phyloP scores from a whole-genome alignment of 495 filamentous ascomycete genomes.

The Hypoxylon intermedium region DNA sequence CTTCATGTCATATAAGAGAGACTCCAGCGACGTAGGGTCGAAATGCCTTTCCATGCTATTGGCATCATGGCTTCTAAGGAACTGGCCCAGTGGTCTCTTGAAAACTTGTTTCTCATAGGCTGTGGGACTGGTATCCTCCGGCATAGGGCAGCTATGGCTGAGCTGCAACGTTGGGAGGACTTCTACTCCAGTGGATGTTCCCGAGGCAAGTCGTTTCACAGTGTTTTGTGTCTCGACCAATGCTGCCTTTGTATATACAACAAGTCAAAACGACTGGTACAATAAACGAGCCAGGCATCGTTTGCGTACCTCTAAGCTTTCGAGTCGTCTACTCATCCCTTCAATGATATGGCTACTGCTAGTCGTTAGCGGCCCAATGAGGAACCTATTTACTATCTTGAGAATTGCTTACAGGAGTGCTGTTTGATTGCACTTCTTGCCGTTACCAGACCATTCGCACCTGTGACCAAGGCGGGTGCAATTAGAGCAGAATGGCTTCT shows the following conservation, averaged over 20 bases:
- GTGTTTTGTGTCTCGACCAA: conserved; percentile 22
- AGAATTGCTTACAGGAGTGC: conserved; percentile 7
- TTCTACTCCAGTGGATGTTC: not conserved
- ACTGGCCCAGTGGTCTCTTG: conserved; percentile 25
- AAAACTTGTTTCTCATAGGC: conserved; percentile 3
- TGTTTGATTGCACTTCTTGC: conserved; percentile 31
- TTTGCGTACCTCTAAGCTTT: conserved; percentile 21
- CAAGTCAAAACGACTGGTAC: not conserved
- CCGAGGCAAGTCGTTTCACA: conserved; percentile 16
- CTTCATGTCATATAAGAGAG: conserved; percentile 18
- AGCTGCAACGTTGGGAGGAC: not conserved
- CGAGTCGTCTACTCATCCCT: conserved; percentile 16
- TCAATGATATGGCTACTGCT: conserved; percentile 29
- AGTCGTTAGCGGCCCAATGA: not conserved
- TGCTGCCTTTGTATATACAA: conserved; percentile 4
- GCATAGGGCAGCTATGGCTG: conserved; percentile 15
- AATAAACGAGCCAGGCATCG: not conserved
- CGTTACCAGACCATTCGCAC: conserved; percentile 31
- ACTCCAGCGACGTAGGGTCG: conserved; percentile 14
- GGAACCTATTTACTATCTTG: not conserved
- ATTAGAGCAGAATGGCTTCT: conserved; percentile 28
- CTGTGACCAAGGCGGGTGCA: conserved; percentile 23
- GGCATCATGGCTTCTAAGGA: conserved; percentile 5
- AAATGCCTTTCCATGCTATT: conserved; percentile 17
- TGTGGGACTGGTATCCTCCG: conserved; percentile 4